phyloP scores from a whole-genome alignment of 306 rosid genomes.

The Lagenaria siceraria region DNA sequence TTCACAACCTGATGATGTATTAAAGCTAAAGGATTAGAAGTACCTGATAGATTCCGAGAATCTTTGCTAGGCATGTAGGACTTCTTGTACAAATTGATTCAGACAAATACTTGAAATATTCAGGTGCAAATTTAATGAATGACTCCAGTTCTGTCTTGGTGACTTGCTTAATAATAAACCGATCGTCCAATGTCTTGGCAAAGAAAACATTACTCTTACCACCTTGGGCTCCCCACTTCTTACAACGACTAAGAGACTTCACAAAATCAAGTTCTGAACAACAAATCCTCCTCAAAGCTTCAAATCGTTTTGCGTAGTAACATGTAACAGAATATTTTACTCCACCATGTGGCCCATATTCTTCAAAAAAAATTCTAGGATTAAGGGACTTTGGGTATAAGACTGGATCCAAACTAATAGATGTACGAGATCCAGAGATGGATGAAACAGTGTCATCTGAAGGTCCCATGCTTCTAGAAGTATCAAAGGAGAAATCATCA shows the following conservation, averaged over 20 bases:
- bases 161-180: conserved; percentile 85
- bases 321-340: conserved; percentile 66
- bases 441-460: conserved; percentile 45
- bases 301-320: conserved; percentile 77
- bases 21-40: background rate
- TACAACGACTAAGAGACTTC: conserved; percentile 92
- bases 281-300: conserved; percentile 77
- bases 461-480: conserved; percentile 45
- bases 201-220: conserved; percentile 99
- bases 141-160: conserved; percentile 95
- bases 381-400: conserved; percentile 56
- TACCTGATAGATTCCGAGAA: conserved; percentile 98
- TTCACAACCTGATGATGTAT: background rate
- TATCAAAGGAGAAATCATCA: conserved; percentile 47
- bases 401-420: conserved; percentile 38
- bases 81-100: conserved; percentile 67
- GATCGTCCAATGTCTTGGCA: conserved; percentile 89
- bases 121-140: conserved; percentile 77
- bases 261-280: conserved; percentile 81
- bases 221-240: conserved; percentile 99
- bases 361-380: conserved; percentile 74
- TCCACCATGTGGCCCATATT: conserved; percentile 67
- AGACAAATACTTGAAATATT: conserved; percentile 80
- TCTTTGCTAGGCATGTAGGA: conserved; percentile 94
- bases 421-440: conserved; percentile 41